phyloP scores from a whole-genome alignment of 2,329 filamentous ascomycete genomes.

The Clonostachys rhizophaga region DNA sequence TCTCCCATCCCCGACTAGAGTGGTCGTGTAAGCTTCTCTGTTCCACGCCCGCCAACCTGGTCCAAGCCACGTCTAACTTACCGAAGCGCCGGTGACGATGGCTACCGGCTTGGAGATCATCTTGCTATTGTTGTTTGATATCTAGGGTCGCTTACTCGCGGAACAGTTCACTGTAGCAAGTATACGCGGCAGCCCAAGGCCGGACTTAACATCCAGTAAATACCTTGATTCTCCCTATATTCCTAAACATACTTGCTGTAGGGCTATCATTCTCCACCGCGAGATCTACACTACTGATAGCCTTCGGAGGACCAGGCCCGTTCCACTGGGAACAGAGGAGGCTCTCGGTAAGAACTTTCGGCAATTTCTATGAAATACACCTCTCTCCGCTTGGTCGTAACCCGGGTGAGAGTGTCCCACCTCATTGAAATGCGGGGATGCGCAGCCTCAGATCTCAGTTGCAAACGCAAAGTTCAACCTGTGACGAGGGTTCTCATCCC shows the following conservation, averaged over 20 bases:
- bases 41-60: background rate
- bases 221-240: background rate
- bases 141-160: too few species aligned
- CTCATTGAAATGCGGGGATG: too few species aligned
- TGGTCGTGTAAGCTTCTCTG: background rate
- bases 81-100: slow-evolving; percentile 9
- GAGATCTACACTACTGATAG: background rate
- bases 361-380: background rate
- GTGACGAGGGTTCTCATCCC: too few species aligned
- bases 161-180: background rate
- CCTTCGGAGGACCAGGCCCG: too few species aligned
- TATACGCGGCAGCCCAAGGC: background rate
- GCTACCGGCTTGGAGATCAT: slow-evolving; percentile 6
- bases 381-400: too few species aligned
- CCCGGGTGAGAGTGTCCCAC: too few species aligned
- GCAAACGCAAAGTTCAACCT: too few species aligned
- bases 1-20: slow-evolving; percentile 40
- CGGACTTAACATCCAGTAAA: background rate
- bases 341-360: background rate
- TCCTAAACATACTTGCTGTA: background rate
- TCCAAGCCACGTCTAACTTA: background rate
- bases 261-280: background rate
- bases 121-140: background rate
- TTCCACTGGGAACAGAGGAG: too few species aligned
- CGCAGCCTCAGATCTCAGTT: too few species aligned